phyloP scores from a whole-genome alignment of 768 basidiomycete species.

The Pholiota conissans region DNA sequence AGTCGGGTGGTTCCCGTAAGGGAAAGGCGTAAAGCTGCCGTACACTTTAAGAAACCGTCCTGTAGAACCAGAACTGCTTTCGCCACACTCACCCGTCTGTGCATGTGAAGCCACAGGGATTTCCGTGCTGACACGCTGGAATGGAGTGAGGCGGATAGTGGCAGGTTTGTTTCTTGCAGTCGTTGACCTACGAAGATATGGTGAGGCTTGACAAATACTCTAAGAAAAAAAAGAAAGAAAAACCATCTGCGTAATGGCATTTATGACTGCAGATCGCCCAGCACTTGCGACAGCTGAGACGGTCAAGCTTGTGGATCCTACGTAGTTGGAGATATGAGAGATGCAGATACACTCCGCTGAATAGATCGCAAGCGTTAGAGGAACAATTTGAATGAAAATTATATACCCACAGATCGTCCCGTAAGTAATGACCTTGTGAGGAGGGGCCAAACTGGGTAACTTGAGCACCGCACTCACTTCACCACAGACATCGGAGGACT shows the following conservation, averaged over 20 bases:
- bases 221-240: background rate
- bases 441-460: conserved; percentile 21
- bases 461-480: conserved; percentile 31
- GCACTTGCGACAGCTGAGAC: conserved; percentile 26
- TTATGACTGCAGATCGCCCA: conserved; percentile 29
- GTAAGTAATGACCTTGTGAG: conserved; percentile 22
- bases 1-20: conserved; percentile 29
- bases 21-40: conserved; percentile 27
- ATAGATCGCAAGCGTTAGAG: background rate
- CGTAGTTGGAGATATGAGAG: conserved; percentile 34
- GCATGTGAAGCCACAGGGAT: conserved; percentile 48
- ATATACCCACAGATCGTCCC: conserved; percentile 33
- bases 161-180: conserved; percentile 24
- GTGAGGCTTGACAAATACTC: background rate
- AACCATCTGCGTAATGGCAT: conserved; percentile 36
- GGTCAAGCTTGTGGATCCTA: conserved; percentile 31
- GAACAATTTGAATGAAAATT: no score
- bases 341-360: conserved; percentile 48
- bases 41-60: no score
- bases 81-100: conserved; percentile 48
- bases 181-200: conserved; percentile 11
- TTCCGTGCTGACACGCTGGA: conserved; percentile 32
- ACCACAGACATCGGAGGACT: conserved; percentile 36
- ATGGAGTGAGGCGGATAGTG: conserved; percentile 40
- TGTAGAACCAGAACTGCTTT: no score